Base-by-base conservation (phyloP, 129 eudicot species). In the Flaveria bidentis region DNA sequence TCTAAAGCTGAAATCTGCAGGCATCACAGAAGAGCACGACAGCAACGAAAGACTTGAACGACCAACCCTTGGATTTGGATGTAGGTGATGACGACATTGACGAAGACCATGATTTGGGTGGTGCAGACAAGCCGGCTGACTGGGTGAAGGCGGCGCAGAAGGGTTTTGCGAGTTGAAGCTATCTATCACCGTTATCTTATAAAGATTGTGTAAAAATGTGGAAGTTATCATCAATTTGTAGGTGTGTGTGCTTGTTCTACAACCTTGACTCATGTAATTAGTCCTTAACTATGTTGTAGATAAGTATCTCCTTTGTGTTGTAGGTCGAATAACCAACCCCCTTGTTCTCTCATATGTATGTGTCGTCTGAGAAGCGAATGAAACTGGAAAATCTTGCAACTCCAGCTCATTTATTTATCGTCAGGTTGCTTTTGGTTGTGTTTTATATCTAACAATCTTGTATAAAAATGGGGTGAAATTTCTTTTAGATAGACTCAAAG, bases 121-220 rank as follows among this genome's bases (percentile, higher is more conserved):
- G 80, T 36, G 58, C 74, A 3, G 63, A 55, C 70, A 82, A 82
- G 22, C 75, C 58, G 44, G 65, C 85, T 16, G 85, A 76, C 6
- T 82, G 82, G 85, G 82, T 56, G 53, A 82, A 39, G 64, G 82
- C 78, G 50, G 82, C 78, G 53, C 79, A 52, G 52, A 77, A 73
- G 73, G 80, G 80, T 30, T 80, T 67, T 18, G 82, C 81, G 30
- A 57, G 74, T 28, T 76, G 82, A 76, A 71, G 42, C 53, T 14
- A 15, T 30, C 20, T 17, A 6, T 30, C 52, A 51, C 53, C 58
- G 33, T 62, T 10, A 66, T 30, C 62, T 50, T 28, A 55, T 47
- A 22, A 65, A 45, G 76, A 67, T 69, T 66, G 17, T 52, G 58
- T 53, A 62, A 51, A 56, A 52, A 76, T 14, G 73, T 76, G 80